Base-by-base conservation (phyloP, 306 rosid genomes). In the Cicer arietinum region DNA sequence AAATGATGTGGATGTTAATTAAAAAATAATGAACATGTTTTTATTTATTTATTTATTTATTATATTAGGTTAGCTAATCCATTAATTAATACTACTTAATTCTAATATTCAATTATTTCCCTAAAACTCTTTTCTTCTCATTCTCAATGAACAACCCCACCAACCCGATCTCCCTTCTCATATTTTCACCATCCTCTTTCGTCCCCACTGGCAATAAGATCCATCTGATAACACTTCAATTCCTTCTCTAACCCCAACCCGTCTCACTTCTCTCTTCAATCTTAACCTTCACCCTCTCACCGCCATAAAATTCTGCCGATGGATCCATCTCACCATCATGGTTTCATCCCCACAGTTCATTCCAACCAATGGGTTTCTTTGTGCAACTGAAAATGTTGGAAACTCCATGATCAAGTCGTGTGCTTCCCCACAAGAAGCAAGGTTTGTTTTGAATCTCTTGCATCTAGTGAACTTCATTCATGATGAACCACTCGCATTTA, bases 241-340 rank as follows among this genome's bases (percentile, higher is more conserved):
- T 81, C 90, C 96, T 1, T 79, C 79, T 52, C 69, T 92, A 11
- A 79, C 90, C 71, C 82, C 92, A 1, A 51, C 88, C 22, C 88
- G 79, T 64, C 85, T 92, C 62, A 83, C 89, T 18, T 51, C 88
- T 9, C 82, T 92, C 73, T 79, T 90, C 79, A 7, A 75, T 52
- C 89, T 82, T 79, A 74, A 85, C 72, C 92, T 82, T 20, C 37
- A 86, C 35, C 96, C 98, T 25, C 80, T 71, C 18, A 82, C 84
- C 37, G 96, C 96, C 30, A 61, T 92, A 1, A 79, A 53, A 13
- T 92, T 92, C 85, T 89, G 87, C 90, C 74, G 72, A 56, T 92
- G 90, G 92, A 89, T 90, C 76, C 80, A 65, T 9, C 67, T 9
- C 67, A 16, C 41, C 25, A 77, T 30, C 90, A 85, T 8, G 71